phyloP scores from a whole-genome alignment of 2,329 filamentous ascomycete species.

The Colletotrichum destructivum region DNA sequence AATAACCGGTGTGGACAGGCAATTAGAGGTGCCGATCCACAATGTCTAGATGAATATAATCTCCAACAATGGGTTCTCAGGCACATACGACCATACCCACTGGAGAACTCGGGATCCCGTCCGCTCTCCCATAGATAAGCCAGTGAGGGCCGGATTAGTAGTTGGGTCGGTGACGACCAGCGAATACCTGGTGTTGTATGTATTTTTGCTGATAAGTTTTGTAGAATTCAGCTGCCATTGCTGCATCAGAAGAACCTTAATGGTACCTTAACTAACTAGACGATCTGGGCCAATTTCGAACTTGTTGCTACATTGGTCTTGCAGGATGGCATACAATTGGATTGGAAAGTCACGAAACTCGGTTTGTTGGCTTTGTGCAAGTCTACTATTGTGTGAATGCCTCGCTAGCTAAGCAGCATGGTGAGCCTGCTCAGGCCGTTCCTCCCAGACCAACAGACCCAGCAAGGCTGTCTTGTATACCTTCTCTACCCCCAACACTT shows the following conservation, averaged over 20 bases:
- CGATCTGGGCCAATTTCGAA: too few relatives aligned
- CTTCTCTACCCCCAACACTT: not conserved
- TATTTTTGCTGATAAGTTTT: not conserved
- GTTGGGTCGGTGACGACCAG: slow-evolving; percentile 14
- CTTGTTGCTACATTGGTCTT: too few relatives aligned
- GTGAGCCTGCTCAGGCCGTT: too few relatives aligned
- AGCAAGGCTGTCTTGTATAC: not conserved
- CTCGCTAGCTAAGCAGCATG: too few relatives aligned
- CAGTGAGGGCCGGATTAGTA: slow-evolving; percentile 16
- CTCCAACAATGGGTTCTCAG: rapidly evolving
- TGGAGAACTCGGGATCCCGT: slow-evolving; percentile 26
- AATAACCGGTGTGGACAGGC: not conserved
- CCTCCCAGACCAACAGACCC: not conserved
- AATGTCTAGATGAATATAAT: not conserved
- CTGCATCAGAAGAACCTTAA: rapidly evolving
- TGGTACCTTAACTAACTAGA: too few relatives aligned
- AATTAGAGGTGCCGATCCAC: too few relatives aligned
- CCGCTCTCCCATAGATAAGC: slow-evolving; percentile 23
- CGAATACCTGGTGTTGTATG: slow-evolving; percentile 16
- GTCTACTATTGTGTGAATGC: too few relatives aligned
- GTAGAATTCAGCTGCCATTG: not conserved
- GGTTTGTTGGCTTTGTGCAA: too few relatives aligned
- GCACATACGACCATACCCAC: slow-evolving; percentile 18
- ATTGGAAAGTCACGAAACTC: not conserved
- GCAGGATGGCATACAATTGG: too few relatives aligned